Base-by-base conservation (phyloP, 148 eudicot genomes). In the Fagopyrum tataricum region DNA sequence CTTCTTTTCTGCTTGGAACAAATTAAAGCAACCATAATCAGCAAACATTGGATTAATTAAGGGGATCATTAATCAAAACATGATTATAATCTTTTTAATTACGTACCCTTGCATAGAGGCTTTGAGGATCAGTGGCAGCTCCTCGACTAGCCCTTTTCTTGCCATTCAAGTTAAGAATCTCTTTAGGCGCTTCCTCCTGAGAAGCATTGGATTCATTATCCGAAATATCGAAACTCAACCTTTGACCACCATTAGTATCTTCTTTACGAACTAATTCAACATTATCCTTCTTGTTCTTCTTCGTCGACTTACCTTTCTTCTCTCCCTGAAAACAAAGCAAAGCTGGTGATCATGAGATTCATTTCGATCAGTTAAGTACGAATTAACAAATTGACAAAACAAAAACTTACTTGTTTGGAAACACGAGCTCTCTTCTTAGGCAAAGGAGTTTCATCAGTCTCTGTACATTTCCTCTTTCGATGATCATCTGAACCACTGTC, bases 61-160 rank as follows among this genome's bases (percentile, higher is more conserved):
- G 10, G 31, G 9, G 4, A 9, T 21, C 6, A 59, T 21, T 51
- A 14, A 10, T 58, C 24, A 55, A 0, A 55, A 7, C 5, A 20
- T 21, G 23, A 23, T 18, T 24, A 23, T 31, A 59, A 9, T 9
- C 7, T 23, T 8, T 0, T 51, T 51, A 52, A 4, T 4, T 23
- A 59, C 23, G 26, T 64, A 64, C 69, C 88, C 88, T 81, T 59
- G 88, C 88, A 77, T 87, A 87, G 23, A 87, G 88, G 81, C 90
- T 87, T 67, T 87, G 90, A 31, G 88, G 90, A 62, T 86, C 87
- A 72, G 89, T 86, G 55, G 89, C 89, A 41, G 80, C 74, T 48
- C 89, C 87, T 26, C 86, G 81, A 53, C 78, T 73, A 1, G 90
- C 90, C 77, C 87, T 82, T 59, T 79, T 79, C 80, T 87, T 84